Conservation (phyloP, 2,329 filamentous ascomycete species). For the Scolecobasidium constrictum region DNA sequence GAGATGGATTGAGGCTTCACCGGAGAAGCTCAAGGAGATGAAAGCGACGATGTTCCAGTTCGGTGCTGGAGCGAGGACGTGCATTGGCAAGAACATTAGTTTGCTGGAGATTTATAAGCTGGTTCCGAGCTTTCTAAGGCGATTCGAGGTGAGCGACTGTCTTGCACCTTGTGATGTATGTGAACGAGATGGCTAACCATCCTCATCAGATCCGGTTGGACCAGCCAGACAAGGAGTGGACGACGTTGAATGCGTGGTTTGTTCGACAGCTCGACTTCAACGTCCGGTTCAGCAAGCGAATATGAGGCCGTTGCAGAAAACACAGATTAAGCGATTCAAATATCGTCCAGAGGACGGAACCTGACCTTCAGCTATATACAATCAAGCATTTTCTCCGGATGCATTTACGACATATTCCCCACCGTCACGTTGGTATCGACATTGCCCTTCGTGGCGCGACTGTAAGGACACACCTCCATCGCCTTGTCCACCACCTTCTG, state of each 20-base stretch:
- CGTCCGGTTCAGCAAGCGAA: conserved; percentile 22
- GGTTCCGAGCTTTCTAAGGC: conserved; percentile 46
- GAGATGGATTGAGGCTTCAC: conserved; percentile 47
- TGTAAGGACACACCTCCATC: conserved; percentile 24
- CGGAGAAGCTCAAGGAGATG: conserved; percentile 53
- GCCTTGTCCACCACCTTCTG: conserved; percentile 25
- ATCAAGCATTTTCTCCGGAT: no score
- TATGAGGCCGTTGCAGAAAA: no score
- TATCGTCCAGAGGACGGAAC: no score
- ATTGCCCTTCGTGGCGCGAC: conserved; percentile 23
- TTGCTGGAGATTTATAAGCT: conserved; percentile 41
- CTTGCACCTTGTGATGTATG: conserved; percentile 10
- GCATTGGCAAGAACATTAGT: conserved; percentile 47
- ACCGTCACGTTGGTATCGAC: no score
- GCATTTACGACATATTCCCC: no score
- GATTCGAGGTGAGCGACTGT: conserved; percentile 43
- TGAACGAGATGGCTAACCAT: background rate
- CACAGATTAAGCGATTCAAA: no score
- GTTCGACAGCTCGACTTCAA: conserved; percentile 36
- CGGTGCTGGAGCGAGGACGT: conserved; percentile 59
- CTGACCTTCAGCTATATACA: no score
- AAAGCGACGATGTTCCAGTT: conserved; percentile 63
- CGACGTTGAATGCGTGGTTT: conserved; percentile 44
- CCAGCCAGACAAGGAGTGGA: conserved; percentile 29
- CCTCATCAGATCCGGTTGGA: conserved; percentile 28